These are phyloP conservation scores for Kitagawia praeruptora DNA, from an alignment of 129 eudicot species.

Conservation along the genomic window DNA sequence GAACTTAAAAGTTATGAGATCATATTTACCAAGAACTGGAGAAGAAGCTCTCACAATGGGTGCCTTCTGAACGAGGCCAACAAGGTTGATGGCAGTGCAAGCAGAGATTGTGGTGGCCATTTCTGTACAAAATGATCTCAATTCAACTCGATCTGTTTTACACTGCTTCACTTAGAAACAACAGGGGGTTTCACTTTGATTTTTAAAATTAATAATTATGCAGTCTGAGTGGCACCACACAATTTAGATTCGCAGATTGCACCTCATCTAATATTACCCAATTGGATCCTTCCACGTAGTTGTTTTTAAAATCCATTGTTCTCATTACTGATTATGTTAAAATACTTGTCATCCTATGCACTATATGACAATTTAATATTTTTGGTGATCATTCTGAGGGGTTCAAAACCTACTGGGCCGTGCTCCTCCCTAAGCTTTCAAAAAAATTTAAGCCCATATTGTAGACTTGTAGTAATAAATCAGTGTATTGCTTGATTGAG, in stretches of 20 bases:
- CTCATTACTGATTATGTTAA: too few relatives aligned
- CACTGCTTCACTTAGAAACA: neutral
- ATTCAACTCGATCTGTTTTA: too few relatives aligned
- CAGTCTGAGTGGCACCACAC: conserved; percentile 40
- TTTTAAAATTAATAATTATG: neutral
- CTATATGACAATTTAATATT: too few relatives aligned
- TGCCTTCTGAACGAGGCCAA: conserved; percentile 37
- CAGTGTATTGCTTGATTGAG: too few relatives aligned
- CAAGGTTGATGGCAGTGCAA: conserved; percentile 50
- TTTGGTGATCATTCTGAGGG: neutral
- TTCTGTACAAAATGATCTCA: neutral
- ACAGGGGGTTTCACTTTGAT: conserved; percentile 16
- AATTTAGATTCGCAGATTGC: conserved; percentile 41
- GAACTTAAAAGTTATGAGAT: neutral
- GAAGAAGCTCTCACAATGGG: conserved; percentile 24
- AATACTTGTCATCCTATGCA: too few relatives aligned
- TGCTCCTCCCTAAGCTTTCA: too few relatives aligned
- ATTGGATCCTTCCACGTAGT: conserved; percentile 46
- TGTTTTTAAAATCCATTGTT: neutral
- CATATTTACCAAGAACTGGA: conserved; percentile 42
- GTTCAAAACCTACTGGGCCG: neutral
- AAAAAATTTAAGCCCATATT: too few relatives aligned
- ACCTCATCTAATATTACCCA: conserved; percentile 60
- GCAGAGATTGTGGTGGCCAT: conserved; percentile 71
- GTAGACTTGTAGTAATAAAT: too few relatives aligned